Conservation (phyloP, 2,329 filamentous ascomycete species). For the Alternaria tenuissima region DNA sequence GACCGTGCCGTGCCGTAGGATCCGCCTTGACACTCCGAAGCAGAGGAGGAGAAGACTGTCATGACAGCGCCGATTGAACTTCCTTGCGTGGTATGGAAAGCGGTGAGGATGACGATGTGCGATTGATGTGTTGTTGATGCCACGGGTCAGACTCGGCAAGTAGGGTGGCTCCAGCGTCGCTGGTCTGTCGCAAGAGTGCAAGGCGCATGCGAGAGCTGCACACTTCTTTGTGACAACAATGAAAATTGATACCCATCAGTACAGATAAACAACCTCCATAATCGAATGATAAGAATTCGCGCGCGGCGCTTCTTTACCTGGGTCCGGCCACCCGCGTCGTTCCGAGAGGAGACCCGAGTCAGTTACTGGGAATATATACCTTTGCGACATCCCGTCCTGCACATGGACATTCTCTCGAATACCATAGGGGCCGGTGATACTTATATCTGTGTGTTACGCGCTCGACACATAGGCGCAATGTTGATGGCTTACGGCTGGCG, state of each 20-base stretch:
- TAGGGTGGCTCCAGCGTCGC: background rate
- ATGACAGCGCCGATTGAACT: background rate
- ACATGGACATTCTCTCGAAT: background rate
- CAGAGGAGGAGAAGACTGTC: background rate
- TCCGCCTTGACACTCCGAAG: background rate
- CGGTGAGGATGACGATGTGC: background rate
- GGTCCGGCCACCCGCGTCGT: background rate
- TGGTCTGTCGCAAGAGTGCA: background rate
- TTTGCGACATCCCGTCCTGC: background rate
- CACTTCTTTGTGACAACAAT: background rate
- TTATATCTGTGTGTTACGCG: background rate
- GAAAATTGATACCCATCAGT: rapidly evolving
- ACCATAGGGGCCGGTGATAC: no score
- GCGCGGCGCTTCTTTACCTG: background rate
- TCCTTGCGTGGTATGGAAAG: background rate
- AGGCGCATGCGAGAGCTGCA: background rate
- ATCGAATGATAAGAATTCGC: rapidly evolving
- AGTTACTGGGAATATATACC: background rate
- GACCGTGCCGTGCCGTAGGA: slow-evolving; percentile 1
- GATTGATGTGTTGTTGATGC: background rate
- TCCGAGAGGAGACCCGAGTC: slow-evolving; percentile 17
- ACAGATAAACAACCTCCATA: background rate
- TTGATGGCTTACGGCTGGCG: background rate
- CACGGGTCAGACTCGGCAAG: background rate
- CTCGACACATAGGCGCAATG: no score